Percentiles rank a stretch among this genome's conserved stretches.
phyloP scores from a whole-genome alignment of 768 basidiomycete species.

The Scleroderma citrinum region DNA sequence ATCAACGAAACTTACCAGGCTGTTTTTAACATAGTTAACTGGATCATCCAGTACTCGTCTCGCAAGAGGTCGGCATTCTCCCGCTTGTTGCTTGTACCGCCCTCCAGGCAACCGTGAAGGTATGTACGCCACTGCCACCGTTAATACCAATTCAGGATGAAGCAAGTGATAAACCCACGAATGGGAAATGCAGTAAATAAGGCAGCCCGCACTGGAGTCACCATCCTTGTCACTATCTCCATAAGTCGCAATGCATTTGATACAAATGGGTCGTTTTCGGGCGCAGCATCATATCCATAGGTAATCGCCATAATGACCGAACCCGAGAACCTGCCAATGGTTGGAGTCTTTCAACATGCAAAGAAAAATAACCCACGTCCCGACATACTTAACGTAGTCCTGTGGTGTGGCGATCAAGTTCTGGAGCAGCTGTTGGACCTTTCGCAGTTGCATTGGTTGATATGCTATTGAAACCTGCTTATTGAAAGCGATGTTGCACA shows the following conservation, averaged over 20 bases:
- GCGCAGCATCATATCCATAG: conserved; percentile 19
- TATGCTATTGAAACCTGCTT: conserved; percentile 13
- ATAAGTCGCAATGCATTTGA: conserved; percentile 13
- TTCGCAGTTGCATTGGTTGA: conserved; percentile 28
- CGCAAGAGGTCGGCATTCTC: neutral
- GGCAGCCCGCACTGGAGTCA: conserved; percentile 15
- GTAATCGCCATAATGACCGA: conserved; percentile 23
- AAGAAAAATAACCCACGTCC: conserved; percentile 14
- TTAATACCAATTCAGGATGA: neutral
- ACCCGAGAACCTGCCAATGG: conserved; percentile 17
- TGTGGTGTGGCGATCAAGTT: conserved; percentile 21
- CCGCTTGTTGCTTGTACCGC: neutral
- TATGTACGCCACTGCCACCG: conserved; percentile 14
- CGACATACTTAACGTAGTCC: conserved; percentile 18
- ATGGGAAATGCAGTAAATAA: conserved; percentile 21
- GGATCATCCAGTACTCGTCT: neutral
- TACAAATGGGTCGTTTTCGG: conserved; percentile 17
- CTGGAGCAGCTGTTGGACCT: conserved; percentile 27
- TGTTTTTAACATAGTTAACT: conserved; percentile 5
- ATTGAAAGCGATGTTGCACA: conserved; percentile 9
- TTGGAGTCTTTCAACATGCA: neutral
- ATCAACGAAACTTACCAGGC: conserved; percentile 2
- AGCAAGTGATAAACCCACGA: conserved; percentile 11
- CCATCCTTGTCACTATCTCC: conserved; percentile 12
- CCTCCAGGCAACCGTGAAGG: conserved; percentile 20